Evolutionary conservation across 164 flowering plant species (phyloP).

Genomic region (Stephania yunnanensis): DNA sequence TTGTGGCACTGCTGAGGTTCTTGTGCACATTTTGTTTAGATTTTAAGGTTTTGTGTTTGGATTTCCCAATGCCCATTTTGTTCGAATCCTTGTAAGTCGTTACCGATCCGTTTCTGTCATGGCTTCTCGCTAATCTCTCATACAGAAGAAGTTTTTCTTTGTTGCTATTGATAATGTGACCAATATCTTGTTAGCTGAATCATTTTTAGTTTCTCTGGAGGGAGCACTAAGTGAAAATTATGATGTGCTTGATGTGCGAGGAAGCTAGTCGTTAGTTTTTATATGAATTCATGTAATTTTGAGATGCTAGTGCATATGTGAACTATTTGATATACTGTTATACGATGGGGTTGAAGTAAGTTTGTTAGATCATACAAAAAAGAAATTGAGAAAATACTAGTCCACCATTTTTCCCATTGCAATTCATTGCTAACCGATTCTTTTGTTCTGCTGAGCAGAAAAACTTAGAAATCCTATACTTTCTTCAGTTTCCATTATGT

Average conservation of each 20-base stretch:
- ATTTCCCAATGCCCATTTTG: background rate
- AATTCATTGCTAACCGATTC: constrained; percentile 27
- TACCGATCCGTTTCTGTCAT: constrained; percentile 17
- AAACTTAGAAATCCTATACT: constrained; percentile 18
- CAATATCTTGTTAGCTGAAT: constrained; percentile 8
- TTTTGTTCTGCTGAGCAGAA: constrained; percentile 26
- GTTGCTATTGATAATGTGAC: constrained; percentile 28
- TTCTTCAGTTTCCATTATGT: constrained; percentile 40
- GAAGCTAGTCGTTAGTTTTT: constrained; percentile 27
- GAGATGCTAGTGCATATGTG: constrained; percentile 16
- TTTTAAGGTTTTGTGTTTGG: background rate
- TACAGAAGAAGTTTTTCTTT: background rate
- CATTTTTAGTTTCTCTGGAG: background rate
- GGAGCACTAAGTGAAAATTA: constrained; percentile 3
- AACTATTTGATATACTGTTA: constrained; percentile 20
- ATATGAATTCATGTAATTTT: constrained; percentile 27
- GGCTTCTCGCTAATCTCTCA: constrained; percentile 29
- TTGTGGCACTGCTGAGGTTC: background rate
- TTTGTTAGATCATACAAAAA: background rate
- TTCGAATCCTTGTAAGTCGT: background rate
- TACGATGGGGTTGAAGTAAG: constrained; percentile 33
- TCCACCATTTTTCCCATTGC: constrained; percentile 2
- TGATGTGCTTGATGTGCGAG: constrained; percentile 36
- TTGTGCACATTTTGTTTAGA: background rate
- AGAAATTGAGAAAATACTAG: background rate